Evolutionary conservation across 2,329 filamentous ascomycete species (phyloP).

Genomic region (Dothistroma pini): DNA sequence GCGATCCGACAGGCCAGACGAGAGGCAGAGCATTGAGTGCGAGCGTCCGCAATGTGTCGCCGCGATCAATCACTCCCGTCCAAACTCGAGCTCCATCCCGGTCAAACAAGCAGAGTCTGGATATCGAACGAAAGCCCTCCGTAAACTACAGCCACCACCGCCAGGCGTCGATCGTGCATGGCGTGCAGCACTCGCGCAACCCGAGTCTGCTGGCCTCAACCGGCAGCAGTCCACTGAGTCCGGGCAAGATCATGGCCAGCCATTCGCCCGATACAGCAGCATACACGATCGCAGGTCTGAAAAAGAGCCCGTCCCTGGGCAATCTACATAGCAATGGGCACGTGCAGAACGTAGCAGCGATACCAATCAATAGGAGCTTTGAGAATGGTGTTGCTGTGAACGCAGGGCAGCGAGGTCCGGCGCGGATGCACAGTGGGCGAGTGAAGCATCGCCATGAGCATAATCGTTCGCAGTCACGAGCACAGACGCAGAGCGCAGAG

Average conservation of each 20-base stretch:
- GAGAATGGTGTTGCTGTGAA: slow-evolving; percentile 20
- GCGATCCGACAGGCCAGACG: slow-evolving; percentile 44
- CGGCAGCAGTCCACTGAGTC: slow-evolving; percentile 76
- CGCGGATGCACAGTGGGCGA: slow-evolving; percentile 53
- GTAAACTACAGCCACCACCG: slow-evolving; percentile 80
- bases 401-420: slow-evolving; percentile 33
- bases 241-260: slow-evolving; percentile 68
- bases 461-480: slow-evolving; percentile 66
- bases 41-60: slow-evolving; percentile 40
- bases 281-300: slow-evolving; percentile 19
- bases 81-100: slow-evolving; percentile 36
- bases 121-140: slow-evolving; percentile 49
- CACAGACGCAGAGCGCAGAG: slow-evolving; percentile 49
- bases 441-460: slow-evolving; percentile 68
- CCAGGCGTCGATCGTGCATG: slow-evolving; percentile 96
- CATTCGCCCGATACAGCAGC: slow-evolving; percentile 25
- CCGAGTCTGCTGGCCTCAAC: slow-evolving; percentile 78
- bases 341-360: slow-evolving; percentile 17
- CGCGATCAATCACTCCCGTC: slow-evolving; percentile 44
- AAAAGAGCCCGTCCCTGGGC: slow-evolving; percentile 35
- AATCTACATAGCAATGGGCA: slow-evolving; percentile 26
- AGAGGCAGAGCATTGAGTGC: slow-evolving; percentile 46
- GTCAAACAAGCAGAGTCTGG: slow-evolving; percentile 31
- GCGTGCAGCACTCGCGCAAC: slow-evolving; percentile 86
- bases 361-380: slow-evolving; percentile 27